Evolutionary conservation across 2,329 filamentous ascomycete genomes (phyloP).

Genomic region (Fusarium sp.): DNA sequence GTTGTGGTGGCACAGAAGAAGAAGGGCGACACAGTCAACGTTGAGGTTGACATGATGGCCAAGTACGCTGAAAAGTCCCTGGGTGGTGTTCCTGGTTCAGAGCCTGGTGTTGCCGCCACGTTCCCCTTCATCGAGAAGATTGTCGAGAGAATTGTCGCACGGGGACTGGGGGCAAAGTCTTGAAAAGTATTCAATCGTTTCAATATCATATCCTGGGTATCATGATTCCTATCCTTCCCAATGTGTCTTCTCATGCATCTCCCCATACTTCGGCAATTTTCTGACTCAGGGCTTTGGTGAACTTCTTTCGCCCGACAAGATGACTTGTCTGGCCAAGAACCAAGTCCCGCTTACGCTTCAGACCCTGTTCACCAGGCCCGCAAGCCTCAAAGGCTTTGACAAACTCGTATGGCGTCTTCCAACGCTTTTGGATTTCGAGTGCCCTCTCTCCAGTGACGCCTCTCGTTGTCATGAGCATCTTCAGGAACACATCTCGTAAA

Average conservation of each 20-base stretch:
- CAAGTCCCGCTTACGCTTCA: slow-evolving; percentile 70
- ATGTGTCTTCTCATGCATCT: slow-evolving; percentile 50
- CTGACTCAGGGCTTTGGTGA: slow-evolving; percentile 73
- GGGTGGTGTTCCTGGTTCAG: slow-evolving; percentile 72
- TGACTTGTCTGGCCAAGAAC: slow-evolving; percentile 67
- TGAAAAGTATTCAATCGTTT: slow-evolving; percentile 21
- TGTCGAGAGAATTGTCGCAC: slow-evolving; percentile 80
- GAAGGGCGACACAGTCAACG: slow-evolving; percentile 84
- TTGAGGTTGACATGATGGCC: slow-evolving; percentile 90
- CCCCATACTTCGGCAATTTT: slow-evolving; percentile 82
- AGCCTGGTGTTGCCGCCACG: slow-evolving; percentile 60
- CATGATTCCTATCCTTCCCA: slow-evolving; percentile 26
- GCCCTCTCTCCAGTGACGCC: slow-evolving; percentile 83
- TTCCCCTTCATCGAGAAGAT: slow-evolving; percentile 76
- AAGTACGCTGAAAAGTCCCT: slow-evolving; percentile 94
- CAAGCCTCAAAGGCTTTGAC: slow-evolving; percentile 75
- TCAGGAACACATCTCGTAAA: slow-evolving; percentile 79
- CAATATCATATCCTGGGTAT: slow-evolving; percentile 36
- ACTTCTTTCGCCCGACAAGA: slow-evolving; percentile 75
- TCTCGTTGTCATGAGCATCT: slow-evolving; percentile 87
- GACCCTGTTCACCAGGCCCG: slow-evolving; percentile 60
- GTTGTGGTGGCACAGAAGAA: slow-evolving; percentile 85
- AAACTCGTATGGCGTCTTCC: slow-evolving; percentile 79
- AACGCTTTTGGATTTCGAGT: slow-evolving; percentile 81
- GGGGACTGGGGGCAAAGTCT: slow-evolving; percentile 57